These are phyloP conservation scores for Alternaria consortialis DNA, from an alignment of 2,329 filamentous ascomycete genomes.

Conservation along the genomic window DNA sequence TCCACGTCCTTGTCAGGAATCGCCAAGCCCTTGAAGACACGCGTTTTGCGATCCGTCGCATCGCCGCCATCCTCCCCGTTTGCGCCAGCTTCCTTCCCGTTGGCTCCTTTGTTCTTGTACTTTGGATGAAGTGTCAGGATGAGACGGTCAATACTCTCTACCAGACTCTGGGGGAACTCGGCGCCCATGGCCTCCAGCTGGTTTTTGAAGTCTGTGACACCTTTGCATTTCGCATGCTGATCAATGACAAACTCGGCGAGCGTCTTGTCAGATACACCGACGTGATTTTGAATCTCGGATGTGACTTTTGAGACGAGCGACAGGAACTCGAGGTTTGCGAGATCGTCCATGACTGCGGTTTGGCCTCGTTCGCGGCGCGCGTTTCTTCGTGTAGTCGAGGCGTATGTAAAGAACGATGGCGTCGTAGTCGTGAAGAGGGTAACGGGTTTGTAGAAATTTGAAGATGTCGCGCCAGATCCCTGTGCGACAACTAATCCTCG, in stretches of 20 bases:
- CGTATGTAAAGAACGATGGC: not conserved
- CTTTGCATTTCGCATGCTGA: conserved; percentile 79
- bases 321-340: conserved; percentile 88
- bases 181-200: conserved; percentile 79
- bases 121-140: conserved; percentile 91
- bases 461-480: not conserved
- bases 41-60: conserved; percentile 74
- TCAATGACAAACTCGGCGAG: conserved; percentile 96
- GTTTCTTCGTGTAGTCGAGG: conserved; percentile 6
- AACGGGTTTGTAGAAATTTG: not conserved
- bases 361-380: conserved; percentile 6
- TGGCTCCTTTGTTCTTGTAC: conserved; percentile 68
- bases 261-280: conserved; percentile 91
- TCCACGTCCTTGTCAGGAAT: conserved; percentile 78
- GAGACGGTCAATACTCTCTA: conserved; percentile 90
- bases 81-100: conserved; percentile 48
- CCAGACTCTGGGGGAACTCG: conserved; percentile 83
- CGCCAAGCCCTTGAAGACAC: conserved; percentile 89
- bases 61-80: conserved; percentile 61
- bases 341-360: conserved; percentile 76
- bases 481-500: not conserved
- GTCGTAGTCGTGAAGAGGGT: not conserved
- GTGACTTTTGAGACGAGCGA: conserved; percentile 95
- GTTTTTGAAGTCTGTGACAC: conserved; percentile 76
- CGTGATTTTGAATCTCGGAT: conserved; percentile 91